phyloP scores from a whole-genome alignment of 2,329 filamentous ascomycete species.

The Dothideomycetes sp. region DNA sequence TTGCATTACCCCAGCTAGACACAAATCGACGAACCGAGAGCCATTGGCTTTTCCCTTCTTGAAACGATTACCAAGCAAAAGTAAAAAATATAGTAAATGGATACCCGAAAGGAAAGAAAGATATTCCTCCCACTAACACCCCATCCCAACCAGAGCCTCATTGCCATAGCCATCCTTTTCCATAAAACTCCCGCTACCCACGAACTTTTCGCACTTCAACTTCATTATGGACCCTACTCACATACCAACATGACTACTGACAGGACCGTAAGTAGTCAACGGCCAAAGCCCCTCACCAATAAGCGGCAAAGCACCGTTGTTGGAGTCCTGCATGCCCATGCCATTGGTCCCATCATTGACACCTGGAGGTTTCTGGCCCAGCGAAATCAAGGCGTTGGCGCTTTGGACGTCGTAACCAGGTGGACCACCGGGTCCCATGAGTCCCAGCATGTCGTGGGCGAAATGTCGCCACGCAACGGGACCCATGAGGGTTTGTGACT shows the following conservation, averaged over 20 bases:
- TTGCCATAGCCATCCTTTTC: background rate
- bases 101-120: too few species aligned
- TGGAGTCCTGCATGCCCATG: conserved; percentile 9
- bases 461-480: conserved; percentile 27
- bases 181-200: background rate
- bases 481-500: conserved; percentile 16
- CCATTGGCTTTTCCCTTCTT: too few species aligned
- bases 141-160: background rate
- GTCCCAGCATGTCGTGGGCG: conserved; percentile 20
- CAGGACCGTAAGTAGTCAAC: conserved; percentile 11
- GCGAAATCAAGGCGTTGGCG: conserved; percentile 31
- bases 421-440: conserved; percentile 18
- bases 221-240: too few species aligned
- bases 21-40: too few species aligned
- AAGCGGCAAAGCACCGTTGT: background rate
- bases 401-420: conserved; percentile 30
- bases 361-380: conserved; percentile 21
- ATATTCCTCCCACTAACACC: background rate
- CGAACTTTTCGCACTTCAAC: too few species aligned
- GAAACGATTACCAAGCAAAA: too few species aligned
- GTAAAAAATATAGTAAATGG: too few species aligned
- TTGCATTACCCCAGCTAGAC: too few species aligned
- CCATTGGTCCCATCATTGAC: conserved; percentile 4
- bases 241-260: conserved; percentile 6
- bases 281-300: conserved; percentile 12